A percentile compares a stretch with the other conserved stretches of the same genome.
These are phyloP conservation scores for Arthromyces matolae DNA, from an alignment of 768 basidiomycete genomes.

Conservation along the genomic window DNA sequence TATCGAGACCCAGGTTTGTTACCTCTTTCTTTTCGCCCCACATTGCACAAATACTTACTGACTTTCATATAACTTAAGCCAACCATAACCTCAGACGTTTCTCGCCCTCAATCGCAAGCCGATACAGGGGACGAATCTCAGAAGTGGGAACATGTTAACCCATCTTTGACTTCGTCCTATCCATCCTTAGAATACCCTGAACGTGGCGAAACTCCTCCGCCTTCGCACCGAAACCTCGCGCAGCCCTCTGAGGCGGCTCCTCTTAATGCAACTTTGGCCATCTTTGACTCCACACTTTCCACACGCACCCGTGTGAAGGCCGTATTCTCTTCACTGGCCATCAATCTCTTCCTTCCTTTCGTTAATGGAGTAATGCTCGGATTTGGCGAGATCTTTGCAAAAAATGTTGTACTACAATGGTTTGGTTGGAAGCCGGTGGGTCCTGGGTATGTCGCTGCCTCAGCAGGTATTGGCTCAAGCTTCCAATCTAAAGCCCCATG, in stretches of 20 bases:
- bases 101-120: conserved; percentile 33
- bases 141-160: conserved; percentile 74
- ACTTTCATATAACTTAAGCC: conserved; percentile 2
- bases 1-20: conserved; percentile 30
- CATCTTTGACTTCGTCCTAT: conserved; percentile 59
- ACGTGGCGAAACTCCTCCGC: conserved; percentile 50
- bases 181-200: conserved; percentile 81
- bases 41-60: not conserved
- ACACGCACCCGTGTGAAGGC: conserved; percentile 65
- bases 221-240: conserved; percentile 23
- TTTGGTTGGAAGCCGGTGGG: conserved; percentile 42
- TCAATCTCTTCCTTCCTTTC: conserved; percentile 85
- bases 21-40: not conserved
- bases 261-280: conserved; percentile 57
- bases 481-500: conserved; percentile 15
- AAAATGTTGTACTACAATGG: conserved; percentile 61
- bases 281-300: conserved; percentile 68
- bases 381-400: conserved; percentile 93
- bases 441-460: conserved; percentile 35
- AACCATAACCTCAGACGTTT: conserved; percentile 15
- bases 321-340: conserved; percentile 68
- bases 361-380: conserved; percentile 95
- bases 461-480: conserved; percentile 30
- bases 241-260: conserved; percentile 26
- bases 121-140: conserved; percentile 45